Conservation (phyloP, 1,284 basidiomycete species). For the Papiliotrema laurentii region DNA sequence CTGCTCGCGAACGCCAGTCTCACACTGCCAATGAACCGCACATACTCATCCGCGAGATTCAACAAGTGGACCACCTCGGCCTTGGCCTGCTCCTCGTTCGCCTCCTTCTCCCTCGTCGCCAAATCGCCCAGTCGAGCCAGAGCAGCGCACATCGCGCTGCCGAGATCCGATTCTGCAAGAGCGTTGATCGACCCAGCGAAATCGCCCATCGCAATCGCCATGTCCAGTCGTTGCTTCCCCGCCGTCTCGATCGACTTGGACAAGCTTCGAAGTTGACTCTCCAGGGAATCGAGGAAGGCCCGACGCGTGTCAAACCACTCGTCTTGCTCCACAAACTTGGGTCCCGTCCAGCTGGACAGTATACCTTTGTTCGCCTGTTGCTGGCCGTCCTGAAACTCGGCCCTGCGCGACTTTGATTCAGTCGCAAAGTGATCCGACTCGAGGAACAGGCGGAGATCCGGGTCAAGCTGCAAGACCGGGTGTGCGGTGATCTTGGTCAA, state of each 20-base stretch:
- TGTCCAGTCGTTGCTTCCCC: constrained; percentile 71
- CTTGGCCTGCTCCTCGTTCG: constrained; percentile 66
- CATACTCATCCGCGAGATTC: constrained; percentile 81
- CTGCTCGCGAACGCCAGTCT: constrained; percentile 81
- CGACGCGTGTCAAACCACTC: constrained; percentile 96
- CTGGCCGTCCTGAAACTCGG: constrained; percentile 10
- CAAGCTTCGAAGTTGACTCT: constrained; percentile 78
- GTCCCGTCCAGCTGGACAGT: constrained; percentile 74
- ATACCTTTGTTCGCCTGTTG: constrained; percentile 55
- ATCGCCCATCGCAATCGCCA: constrained; percentile 63
- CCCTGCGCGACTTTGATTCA: constrained; percentile 56
- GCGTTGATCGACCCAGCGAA: constrained; percentile 65
- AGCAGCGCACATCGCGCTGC: constrained; percentile 63
- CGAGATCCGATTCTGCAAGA: constrained; percentile 69
- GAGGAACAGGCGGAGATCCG: constrained; percentile 79
- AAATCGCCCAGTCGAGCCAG: constrained; percentile 68
- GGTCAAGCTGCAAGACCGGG: constrained; percentile 74
- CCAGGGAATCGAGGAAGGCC: constrained; percentile 79
- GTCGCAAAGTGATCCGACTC: constrained; percentile 79
- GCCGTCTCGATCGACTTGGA: constrained; percentile 80
- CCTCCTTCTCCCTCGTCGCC: constrained; percentile 63
- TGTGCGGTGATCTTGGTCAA: constrained; percentile 84
- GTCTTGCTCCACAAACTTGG: constrained; percentile 86
- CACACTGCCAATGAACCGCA: constrained; percentile 83
- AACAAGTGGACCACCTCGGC: constrained; percentile 72